A percentile compares a stretch with the other conserved stretches of the same genome.
These are phyloP conservation scores for Phytophthora fragariaefolia DNA, from an alignment of 352 stramenopile genomes.

Conservation along the genomic window DNA sequence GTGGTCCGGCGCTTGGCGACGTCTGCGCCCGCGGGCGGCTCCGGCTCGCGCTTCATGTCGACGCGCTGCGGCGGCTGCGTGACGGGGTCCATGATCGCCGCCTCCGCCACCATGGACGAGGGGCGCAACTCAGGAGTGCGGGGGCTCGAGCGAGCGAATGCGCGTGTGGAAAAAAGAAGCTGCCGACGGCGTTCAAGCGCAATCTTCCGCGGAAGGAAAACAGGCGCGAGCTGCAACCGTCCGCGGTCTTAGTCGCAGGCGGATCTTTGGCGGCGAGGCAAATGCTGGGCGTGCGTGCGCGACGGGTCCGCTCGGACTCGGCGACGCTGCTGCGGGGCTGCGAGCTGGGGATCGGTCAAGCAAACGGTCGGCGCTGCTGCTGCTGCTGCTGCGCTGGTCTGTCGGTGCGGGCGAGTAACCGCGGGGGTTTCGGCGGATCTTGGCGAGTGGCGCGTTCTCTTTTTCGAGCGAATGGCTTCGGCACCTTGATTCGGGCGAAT, in stretches of 20 bases:
- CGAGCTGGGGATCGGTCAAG: not conserved
- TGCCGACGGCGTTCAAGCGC: constrained; percentile 8
- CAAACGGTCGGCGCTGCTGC: constrained; percentile 5
- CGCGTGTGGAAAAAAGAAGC: constrained; percentile 27
- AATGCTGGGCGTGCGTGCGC: constrained; percentile 20
- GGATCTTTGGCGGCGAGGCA: constrained; percentile 10
- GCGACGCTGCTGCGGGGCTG: too few species aligned
- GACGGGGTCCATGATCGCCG: constrained; percentile 32
- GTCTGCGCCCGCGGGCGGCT: constrained; percentile 1
- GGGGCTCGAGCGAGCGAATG: constrained; percentile 25
- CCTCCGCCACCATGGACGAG: constrained; percentile 27
- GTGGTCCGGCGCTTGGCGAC: constrained; percentile 18
- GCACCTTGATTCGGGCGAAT: too few species aligned
- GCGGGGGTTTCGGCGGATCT: constrained; percentile 38
- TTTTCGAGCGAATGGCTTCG: too few species aligned
- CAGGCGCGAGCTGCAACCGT: constrained; percentile 12
- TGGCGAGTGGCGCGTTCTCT: constrained; percentile 41
- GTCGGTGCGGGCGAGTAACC: constrained; percentile 15
- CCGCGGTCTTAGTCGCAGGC: constrained; percentile 15
- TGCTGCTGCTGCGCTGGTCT: too few species aligned
- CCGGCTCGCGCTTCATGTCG: constrained; percentile 31
- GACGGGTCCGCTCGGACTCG: not conserved
- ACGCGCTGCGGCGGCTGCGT: constrained; percentile 13
- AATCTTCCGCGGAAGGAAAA: constrained; percentile 28
- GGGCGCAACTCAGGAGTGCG: not conserved